Conservation (phyloP, 2,329 filamentous ascomycete species). For the Aspergillus tubingensis region DNA sequence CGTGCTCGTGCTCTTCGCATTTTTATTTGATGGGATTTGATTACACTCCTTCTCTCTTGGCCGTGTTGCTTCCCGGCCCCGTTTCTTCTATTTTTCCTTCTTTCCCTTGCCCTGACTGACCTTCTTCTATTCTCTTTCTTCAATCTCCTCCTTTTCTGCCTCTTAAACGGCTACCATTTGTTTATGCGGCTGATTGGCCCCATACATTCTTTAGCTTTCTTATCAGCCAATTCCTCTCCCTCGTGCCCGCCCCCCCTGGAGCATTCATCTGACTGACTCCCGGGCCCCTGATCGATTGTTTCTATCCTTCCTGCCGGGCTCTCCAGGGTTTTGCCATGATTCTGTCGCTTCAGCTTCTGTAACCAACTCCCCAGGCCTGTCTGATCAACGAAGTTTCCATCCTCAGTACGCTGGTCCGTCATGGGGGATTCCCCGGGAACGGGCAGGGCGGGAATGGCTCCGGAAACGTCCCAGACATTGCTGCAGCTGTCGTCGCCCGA, state of each 20-base stretch:
- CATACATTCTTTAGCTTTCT: not conserved
- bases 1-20: too few species aligned
- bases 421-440: conserved; percentile 38
- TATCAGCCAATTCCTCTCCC: not conserved
- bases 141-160: conserved; percentile 7
- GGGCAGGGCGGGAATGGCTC: conserved; percentile 30
- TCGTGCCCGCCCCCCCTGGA: too few species aligned
- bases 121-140: conserved; percentile 1
- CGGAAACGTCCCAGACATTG: conserved; percentile 33
- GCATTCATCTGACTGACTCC: too few species aligned
- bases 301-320: too few species aligned
- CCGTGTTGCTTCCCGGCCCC: not conserved
- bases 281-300: too few species aligned
- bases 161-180: not conserved
- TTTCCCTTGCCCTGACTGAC: not conserved
- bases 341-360: conserved; percentile 4
- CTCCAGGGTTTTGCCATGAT: conserved; percentile 16
- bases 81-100: conserved; percentile 5
- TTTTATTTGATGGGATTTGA: not conserved
- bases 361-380: not conserved
- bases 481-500: conserved; percentile 6
- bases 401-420: conserved; percentile 30
- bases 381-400: not conserved
- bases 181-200: not conserved
- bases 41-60: not conserved